Evolutionary conservation across 202 grass and related monocot species (phyloP), one percentile per base, ranked within the genome.

Genomic region (Setaria viridis): DNA sequence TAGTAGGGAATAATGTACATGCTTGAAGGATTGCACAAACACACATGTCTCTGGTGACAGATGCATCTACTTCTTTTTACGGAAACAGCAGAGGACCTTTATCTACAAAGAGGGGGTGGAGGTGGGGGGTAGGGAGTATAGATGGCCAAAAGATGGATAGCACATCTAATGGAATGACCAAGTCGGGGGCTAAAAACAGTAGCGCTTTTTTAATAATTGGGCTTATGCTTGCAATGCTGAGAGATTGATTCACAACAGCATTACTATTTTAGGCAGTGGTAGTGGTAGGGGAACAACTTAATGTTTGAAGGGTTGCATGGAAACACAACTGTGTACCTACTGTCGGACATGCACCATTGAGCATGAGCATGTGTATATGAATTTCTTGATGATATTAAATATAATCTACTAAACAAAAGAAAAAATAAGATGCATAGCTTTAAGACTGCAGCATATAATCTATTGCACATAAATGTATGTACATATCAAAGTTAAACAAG

Each of bases 401-500:
- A 32, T 30, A 62, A 32, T 59, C 2, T 25, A 59, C 25, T 32
- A 13, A 59, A 30, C 10, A 30, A 30, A 62, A 62, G 32, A 14
- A 62, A 62, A 14, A 32, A 14, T 32, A 20, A 13, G 10, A 32
- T 33, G 59, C 53, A 69, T 42, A 7, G 72, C 30, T 35, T 55
- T 34, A 74, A 55, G 32, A 55, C 64, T 80, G 54, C 46, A 9
- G 6, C 1, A 34, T 47, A 41, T 68, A 33, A 16, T 39, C 55
- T 62, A 62, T 19, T 70, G 4, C 1, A 7, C 54, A 41, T 55
- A 35, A 25, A 70, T 78, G n/a, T 75, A 74, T 65, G 69, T 73
- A 9, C 57, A 79, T 74, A 49, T 80, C 29, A 29, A 67, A 66
- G 49, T 58, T 78, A 65, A 32, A 84, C 29, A 73, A 70, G 21